These are phyloP conservation scores for Linum lewisii DNA, from an alignment of 345 rosid genomes.

Conservation along the genomic window DNA sequence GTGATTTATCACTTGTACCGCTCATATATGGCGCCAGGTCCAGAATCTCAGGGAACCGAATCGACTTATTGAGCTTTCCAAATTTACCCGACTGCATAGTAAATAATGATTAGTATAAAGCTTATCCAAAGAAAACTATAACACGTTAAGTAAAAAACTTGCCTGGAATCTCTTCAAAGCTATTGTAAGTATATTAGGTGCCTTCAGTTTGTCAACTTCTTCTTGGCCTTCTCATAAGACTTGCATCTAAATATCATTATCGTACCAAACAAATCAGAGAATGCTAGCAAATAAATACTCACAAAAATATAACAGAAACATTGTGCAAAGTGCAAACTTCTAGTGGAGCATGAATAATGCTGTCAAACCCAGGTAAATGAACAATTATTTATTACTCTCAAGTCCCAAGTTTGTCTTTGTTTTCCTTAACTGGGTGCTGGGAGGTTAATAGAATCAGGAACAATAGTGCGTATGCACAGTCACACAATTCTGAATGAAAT, in stretches of 20 bases:
- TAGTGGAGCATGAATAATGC: too few species aligned
- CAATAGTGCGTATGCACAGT: too few species aligned
- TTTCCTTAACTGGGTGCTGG: not conserved
- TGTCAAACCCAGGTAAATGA: too few species aligned
- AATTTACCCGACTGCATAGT: conserved; percentile 77
- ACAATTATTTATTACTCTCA: too few species aligned
- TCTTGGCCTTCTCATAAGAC: conserved; percentile 78
- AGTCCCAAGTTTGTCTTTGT: too few species aligned
- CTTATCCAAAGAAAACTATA: not conserved
- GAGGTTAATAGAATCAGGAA: not conserved
- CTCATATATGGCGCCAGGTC: conserved; percentile 89
- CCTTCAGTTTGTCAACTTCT: conserved; percentile 70
- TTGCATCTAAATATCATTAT: conserved; percentile 47
- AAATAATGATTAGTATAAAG: conserved; percentile 1
- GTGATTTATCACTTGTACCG: conserved; percentile 68
- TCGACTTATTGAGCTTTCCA: conserved; percentile 85
- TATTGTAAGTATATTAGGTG: conserved; percentile 93
- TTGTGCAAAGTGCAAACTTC: too few species aligned
- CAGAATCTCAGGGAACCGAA: conserved; percentile 74
- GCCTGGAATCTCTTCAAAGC: conserved; percentile 98
- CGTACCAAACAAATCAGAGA: not conserved
- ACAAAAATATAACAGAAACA: too few species aligned
- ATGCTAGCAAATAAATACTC: not conserved
- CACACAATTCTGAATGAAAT: too few species aligned
- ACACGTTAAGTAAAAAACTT: not conserved